Conservation (phyloP, 805 yeast species). For the Clavispora asparagi region DNA sequence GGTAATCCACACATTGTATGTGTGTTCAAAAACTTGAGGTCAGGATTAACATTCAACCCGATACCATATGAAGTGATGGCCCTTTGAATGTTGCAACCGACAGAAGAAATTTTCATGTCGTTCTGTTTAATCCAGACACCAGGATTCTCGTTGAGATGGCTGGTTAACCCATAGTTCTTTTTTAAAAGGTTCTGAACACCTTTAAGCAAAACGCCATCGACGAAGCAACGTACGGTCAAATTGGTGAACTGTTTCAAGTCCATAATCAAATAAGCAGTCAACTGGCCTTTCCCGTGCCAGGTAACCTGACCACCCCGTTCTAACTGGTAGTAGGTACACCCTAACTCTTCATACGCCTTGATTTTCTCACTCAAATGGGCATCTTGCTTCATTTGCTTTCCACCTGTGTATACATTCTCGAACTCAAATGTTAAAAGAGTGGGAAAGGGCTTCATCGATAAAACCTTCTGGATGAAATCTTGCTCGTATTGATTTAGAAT, state of each 20-base stretch:
- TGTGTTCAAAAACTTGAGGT: slow-evolving; percentile 61
- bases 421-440: slow-evolving; percentile 79
- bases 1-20: slow-evolving; percentile 86
- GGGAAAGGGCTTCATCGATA: slow-evolving; percentile 51
- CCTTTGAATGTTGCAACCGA: slow-evolving; percentile 83
- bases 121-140: slow-evolving; percentile 74
- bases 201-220: slow-evolving; percentile 53
- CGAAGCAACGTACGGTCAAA: slow-evolving; percentile 60
- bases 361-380: slow-evolving; percentile 30
- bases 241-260: slow-evolving; percentile 55
- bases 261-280: slow-evolving; percentile 73
- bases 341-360: slow-evolving; percentile 23
- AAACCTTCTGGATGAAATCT: slow-evolving; percentile 37
- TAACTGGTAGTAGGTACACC: slow-evolving; percentile 69
- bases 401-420: slow-evolving; percentile 85
- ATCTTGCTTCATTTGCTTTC: slow-evolving; percentile 67
- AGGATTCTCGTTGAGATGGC: slow-evolving; percentile 60
- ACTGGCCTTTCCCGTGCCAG: slow-evolving; percentile 94
- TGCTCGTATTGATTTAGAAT: slow-evolving; percentile 45
- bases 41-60: slow-evolving; percentile 73
- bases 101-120: slow-evolving; percentile 69
- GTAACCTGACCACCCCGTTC: slow-evolving; percentile 95
- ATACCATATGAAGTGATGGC: slow-evolving; percentile 87
- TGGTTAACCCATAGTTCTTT: slow-evolving; percentile 35
- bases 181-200: slow-evolving; percentile 47